phyloP scores from a whole-genome alignment of 441 rosid genomes.

The Aleurites moluccanus region DNA sequence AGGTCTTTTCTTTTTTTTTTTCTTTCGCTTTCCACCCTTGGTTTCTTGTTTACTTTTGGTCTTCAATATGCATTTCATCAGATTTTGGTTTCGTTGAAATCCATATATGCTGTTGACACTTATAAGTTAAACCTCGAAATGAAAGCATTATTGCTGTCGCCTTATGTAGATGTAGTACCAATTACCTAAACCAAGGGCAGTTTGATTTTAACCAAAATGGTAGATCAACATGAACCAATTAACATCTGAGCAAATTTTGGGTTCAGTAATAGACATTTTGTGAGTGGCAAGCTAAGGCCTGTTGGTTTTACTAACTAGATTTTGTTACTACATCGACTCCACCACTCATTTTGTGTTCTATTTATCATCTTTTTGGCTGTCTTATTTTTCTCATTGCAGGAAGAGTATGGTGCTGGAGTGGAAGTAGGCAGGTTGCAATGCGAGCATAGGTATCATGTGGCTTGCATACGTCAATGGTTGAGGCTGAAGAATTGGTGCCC shows the following conservation, averaged over 20 bases:
- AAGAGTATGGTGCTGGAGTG: conserved; percentile 77
- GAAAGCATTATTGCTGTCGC: not conserved
- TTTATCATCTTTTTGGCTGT: not conserved
- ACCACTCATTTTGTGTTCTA: not conserved
- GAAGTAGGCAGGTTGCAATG: conserved; percentile 82
- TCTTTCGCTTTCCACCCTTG: not conserved
- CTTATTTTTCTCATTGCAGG: conserved; percentile 44
- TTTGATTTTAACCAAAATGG: not conserved
- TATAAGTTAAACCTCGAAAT: no score
- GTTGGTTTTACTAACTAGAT: not conserved
- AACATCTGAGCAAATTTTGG: not conserved
- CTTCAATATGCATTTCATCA: not conserved
- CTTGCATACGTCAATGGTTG: conserved; percentile 82
- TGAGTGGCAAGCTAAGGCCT: not conserved
- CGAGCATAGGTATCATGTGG: conserved; percentile 68
- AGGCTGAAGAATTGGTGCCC: conserved; percentile 96
- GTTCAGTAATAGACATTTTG: not conserved
- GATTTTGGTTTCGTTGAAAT: not conserved
- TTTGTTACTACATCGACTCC: not conserved
- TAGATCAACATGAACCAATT: not conserved
- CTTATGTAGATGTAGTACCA: not conserved
- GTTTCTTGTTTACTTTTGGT: not conserved
- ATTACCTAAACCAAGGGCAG: not conserved
- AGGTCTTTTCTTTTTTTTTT: conserved; percentile 48
- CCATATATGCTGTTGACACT: not conserved